phyloP scores from a whole-genome alignment of 2,329 filamentous ascomycete species.

The Calonectria multiphialidica region DNA sequence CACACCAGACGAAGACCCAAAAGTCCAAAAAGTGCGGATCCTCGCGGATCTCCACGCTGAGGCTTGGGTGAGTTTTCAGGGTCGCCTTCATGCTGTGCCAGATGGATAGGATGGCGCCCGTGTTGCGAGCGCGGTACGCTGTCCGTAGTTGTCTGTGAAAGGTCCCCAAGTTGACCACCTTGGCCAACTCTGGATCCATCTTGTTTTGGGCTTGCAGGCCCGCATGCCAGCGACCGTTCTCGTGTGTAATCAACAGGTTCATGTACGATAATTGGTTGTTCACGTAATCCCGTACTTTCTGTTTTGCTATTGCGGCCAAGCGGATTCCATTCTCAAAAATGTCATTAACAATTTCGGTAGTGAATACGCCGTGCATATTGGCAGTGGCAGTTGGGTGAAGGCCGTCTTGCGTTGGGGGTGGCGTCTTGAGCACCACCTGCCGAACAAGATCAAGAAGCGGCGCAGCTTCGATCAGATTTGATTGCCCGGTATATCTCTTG shows the following conservation, averaged over 20 bases:
- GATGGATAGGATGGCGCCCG: conserved; percentile 43
- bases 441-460: conserved; percentile 47
- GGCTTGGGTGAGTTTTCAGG: conserved; percentile 38
- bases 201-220: conserved; percentile 2
- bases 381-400: background rate
- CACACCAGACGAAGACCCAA: conserved; percentile 56
- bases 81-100: conserved; percentile 49
- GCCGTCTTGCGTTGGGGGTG: background rate
- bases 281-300: conserved; percentile 37
- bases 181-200: conserved; percentile 16
- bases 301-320: conserved; percentile 33
- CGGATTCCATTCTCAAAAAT: conserved; percentile 31
- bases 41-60: conserved; percentile 46
- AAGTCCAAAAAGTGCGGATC: conserved; percentile 54
- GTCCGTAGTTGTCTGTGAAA: conserved; percentile 46
- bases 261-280: conserved; percentile 44
- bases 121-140: conserved; percentile 47
- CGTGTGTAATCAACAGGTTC: conserved; percentile 37
- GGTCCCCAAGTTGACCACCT: conserved; percentile 17
- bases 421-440: conserved; percentile 30
- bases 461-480: conserved; percentile 34
- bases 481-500: conserved; percentile 26
- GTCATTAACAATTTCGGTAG: conserved; percentile 32
- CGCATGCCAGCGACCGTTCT: conserved; percentile 39
- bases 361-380: conserved; percentile 24